phyloP scores from a whole-genome alignment of 805 yeast genomes.

The Kluyveromyces starmeri region DNA sequence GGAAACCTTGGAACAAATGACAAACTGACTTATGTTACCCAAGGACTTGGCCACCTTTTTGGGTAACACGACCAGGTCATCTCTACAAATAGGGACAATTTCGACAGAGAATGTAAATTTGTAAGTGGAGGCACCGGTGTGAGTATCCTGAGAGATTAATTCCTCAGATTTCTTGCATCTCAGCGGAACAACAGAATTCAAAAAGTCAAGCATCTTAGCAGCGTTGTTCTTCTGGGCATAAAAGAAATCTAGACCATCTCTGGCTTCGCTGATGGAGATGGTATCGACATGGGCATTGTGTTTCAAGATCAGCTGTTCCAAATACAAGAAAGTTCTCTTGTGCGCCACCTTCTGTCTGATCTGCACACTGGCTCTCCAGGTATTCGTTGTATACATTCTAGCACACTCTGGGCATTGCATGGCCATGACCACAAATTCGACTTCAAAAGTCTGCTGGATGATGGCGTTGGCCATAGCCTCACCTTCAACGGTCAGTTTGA shows the following conservation, averaged over 20 bases:
- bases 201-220: slow-evolving; percentile 84
- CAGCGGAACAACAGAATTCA: slow-evolving; percentile 76
- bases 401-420: slow-evolving; percentile 99
- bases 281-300: slow-evolving; percentile 93
- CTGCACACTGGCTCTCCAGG: slow-evolving; percentile 98
- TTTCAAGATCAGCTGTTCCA: slow-evolving; percentile 89
- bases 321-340: slow-evolving; percentile 89
- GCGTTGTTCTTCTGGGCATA: slow-evolving; percentile 88
- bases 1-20: slow-evolving; percentile 75
- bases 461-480: slow-evolving; percentile 90
- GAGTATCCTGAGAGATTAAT: slow-evolving; percentile 84
- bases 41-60: slow-evolving; percentile 72
- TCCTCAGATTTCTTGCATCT: slow-evolving; percentile 81
- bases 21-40: slow-evolving; percentile 77
- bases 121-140: slow-evolving; percentile 77
- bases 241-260: slow-evolving; percentile 92
- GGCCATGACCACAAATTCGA: slow-evolving; percentile 85
- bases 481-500: slow-evolving; percentile 91
- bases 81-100: slow-evolving; percentile 93
- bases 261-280: slow-evolving; percentile 82
- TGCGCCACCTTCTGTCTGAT: slow-evolving; percentile 96
- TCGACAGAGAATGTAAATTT: slow-evolving; percentile 91
- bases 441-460: slow-evolving; percentile 90
- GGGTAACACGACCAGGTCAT: slow-evolving; percentile 89
- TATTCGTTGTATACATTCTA: slow-evolving; percentile 88